A percentile compares a stretch with the other conserved stretches of the same genome.
These are phyloP conservation scores for Exophiala spinifera DNA, from an alignment of 2,329 filamentous ascomycete genomes.

Conservation along the genomic window DNA sequence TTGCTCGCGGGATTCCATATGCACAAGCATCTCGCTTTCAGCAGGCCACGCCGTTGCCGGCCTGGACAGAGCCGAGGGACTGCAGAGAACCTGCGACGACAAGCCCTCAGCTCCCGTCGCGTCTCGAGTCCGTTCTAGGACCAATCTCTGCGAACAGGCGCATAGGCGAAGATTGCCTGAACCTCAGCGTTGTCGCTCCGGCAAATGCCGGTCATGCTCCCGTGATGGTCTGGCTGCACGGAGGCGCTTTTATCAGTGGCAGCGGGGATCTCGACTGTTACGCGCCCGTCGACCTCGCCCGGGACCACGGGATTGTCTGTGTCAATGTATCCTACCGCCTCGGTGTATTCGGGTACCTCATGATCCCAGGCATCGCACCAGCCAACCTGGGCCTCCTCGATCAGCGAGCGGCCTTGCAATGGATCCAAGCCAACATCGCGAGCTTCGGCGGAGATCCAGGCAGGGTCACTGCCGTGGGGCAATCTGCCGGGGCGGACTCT, in stretches of 20 bases:
- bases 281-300: slow-evolving; percentile 56
- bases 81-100: slow-evolving; percentile 41
- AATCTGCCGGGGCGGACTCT: slow-evolving; percentile 51
- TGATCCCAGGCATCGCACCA: slow-evolving; percentile 47
- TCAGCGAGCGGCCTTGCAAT: slow-evolving; percentile 52
- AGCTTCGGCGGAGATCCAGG: slow-evolving; percentile 54
- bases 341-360: slow-evolving; percentile 57
- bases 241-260: slow-evolving; percentile 60
- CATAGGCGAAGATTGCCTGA: slow-evolving; percentile 56
- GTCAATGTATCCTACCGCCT: slow-evolving; percentile 56
- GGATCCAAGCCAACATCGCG: slow-evolving; percentile 53
- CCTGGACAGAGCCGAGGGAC: slow-evolving; percentile 28
- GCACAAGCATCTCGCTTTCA: slow-evolving; percentile 3
- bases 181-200: slow-evolving; percentile 60
- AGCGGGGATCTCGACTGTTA: slow-evolving; percentile 58
- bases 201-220: slow-evolving; percentile 49
- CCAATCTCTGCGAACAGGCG: slow-evolving; percentile 20
- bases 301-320: slow-evolving; percentile 50
- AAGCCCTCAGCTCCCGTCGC: slow-evolving; percentile 6
- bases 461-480: slow-evolving; percentile 55
- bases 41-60: background rate
- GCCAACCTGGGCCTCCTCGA: slow-evolving; percentile 54
- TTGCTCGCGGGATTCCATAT: slow-evolving; percentile 5
- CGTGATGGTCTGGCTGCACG: slow-evolving; percentile 60
- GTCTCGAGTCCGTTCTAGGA: slow-evolving; percentile 3